A percentile compares a stretch with the other conserved stretches of the same genome.
phyloP scores from a whole-genome alignment of 2,329 filamentous ascomycete species.

The Myriosclerotinia scirpicola region DNA sequence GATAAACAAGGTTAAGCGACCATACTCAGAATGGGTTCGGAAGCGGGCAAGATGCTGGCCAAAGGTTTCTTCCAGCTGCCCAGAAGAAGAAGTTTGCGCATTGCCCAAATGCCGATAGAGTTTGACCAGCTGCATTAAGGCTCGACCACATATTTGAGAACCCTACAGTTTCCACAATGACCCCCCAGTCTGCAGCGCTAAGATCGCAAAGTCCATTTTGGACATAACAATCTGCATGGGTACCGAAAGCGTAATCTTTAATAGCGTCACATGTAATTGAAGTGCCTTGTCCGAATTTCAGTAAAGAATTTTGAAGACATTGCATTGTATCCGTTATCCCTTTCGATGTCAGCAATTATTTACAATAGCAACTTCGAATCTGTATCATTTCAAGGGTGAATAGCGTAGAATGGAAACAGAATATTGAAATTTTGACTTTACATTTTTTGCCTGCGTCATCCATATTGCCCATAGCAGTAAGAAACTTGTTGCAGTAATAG shows the following conservation, averaged over 20 bases:
- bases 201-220: not conserved
- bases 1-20: not conserved
- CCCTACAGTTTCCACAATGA: not conserved
- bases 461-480: not conserved
- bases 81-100: not conserved
- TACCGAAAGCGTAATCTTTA: not conserved
- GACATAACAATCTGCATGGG: not conserved
- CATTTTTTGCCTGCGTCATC: not conserved
- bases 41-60: not conserved
- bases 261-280: not conserved
- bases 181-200: not conserved
- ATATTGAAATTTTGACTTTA: not conserved
- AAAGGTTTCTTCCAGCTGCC: not conserved
- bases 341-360: not conserved
- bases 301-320: not conserved
- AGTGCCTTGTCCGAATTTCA: not conserved
- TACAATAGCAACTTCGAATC: not conserved
- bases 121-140: conserved; percentile 4
- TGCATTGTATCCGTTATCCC: not conserved
- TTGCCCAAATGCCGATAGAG: not conserved
- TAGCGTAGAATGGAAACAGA: not conserved
- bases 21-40: not conserved
- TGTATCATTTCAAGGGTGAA: not conserved
- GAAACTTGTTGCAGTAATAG: not conserved
- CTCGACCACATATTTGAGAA: not conserved